Evolutionary conservation across 352 stramenopile genomes (phyloP), one percentile per base, ranked within the genome.

Genomic region (Pythium folliculosum): DNA sequence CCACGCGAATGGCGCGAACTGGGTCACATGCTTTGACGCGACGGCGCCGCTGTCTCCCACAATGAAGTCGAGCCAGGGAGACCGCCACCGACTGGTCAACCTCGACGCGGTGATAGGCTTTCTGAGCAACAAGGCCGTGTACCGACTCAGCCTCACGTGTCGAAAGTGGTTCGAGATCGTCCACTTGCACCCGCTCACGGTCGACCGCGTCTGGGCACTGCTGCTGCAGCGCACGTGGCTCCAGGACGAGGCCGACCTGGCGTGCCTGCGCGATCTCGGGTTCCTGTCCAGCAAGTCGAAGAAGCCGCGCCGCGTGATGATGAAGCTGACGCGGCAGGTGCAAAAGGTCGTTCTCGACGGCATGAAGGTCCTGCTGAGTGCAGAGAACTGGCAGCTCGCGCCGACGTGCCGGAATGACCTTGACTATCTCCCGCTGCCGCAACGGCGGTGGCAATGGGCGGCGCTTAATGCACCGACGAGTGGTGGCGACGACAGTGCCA

Each of bases 331-430:
- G 1, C 72, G 75, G 3, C 78, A 88, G 54, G 51, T 86, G 0
- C 73, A 67, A 19, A 78, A 78, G 14, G 44, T 79, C 6, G 72
- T 75, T 37, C 52, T 86, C 10, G 80, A 89, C 5, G 84, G 82
- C 51, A 78, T 84, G 69, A 89, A 89, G 49, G 64, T 77, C 35
- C 58, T 90, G 13, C 48, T 82, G 3, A 75, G 65, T 12, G 13
- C 64, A 1, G 82, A 90, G 21, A 83, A 60, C 48, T 90, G 82
- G 82, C 80, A 87, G 49, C 37, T 90, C 60, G 82, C 82, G 1
- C 63, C 66, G 10, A 61, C 77, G 1, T 72, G 66, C 35, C 47
- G 44, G 10, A 32, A 60, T 10, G 53, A 68, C 25, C 10, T 52
- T 25, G 59, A 72, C 21, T 68, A 72, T 27, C 22, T 65, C 3